These are phyloP conservation scores for Hypoxylon sp. DNA, from an alignment of 2,329 filamentous ascomycete genomes.

Conservation along the genomic window DNA sequence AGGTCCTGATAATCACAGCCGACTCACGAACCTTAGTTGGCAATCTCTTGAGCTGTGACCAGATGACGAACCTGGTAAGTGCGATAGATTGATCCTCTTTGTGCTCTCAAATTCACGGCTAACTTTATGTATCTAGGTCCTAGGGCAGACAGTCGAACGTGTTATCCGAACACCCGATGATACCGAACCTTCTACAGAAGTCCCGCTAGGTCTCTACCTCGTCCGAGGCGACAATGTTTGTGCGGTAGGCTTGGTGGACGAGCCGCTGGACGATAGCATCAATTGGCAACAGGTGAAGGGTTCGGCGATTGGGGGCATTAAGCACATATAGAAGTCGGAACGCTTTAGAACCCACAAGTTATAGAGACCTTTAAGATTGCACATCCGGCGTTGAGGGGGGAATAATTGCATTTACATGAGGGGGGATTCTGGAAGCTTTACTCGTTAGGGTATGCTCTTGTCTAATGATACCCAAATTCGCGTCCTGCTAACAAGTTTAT, in stretches of 20 bases:
- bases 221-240: constrained; percentile 96
- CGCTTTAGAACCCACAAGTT: constrained; percentile 7
- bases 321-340: constrained; percentile 69
- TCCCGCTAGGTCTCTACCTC: constrained; percentile 89
- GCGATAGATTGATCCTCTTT: constrained; percentile 3
- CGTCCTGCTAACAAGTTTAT: constrained; percentile 51
- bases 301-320: constrained; percentile 85
- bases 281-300: constrained; percentile 94
- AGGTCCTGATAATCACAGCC: constrained; percentile 90
- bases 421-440: constrained; percentile 39
- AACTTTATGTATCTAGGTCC: constrained; percentile 67
- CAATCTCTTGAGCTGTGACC: constrained; percentile 86
- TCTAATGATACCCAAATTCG: constrained; percentile 54
- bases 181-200: constrained; percentile 82
- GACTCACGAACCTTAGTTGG: constrained; percentile 91
- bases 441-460: constrained; percentile 55
- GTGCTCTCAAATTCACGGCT: not conserved
- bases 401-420: constrained; percentile 45
- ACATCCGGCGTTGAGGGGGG: constrained; percentile 52
- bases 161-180: constrained; percentile 91
- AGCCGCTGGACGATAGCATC: constrained; percentile 88
- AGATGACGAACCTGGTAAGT: constrained; percentile 86
- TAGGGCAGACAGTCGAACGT: constrained; percentile 86
- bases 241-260: constrained; percentile 89
- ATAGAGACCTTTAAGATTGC: constrained; percentile 40